A percentile compares a stretch with the other conserved stretches of the same genome.
These are phyloP conservation scores for Penicillium egyptiacum DNA, from an alignment of 495 filamentous ascomycete species.

Conservation along the genomic window DNA sequence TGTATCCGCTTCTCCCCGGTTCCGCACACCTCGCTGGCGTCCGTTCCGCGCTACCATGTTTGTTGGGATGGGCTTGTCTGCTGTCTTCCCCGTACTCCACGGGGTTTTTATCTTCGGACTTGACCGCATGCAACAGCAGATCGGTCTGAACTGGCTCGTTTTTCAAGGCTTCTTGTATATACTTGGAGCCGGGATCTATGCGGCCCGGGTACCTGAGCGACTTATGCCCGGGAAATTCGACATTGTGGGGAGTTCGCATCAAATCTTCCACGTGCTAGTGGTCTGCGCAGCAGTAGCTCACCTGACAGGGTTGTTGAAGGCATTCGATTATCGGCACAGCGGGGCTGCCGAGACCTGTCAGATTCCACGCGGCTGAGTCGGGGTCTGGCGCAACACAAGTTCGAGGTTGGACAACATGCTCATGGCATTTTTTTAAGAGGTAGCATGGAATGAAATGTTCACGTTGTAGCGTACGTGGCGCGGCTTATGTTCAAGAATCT, in stretches of 20 bases:
- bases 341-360: conserved; percentile 43
- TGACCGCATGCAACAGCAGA: conserved; percentile 59
- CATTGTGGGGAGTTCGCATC: conserved; percentile 61
- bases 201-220: conserved; percentile 56
- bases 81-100: conserved; percentile 76
- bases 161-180: conserved; percentile 83
- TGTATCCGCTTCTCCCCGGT: conserved; percentile 74
- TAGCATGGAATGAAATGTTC: conserved; percentile 30
- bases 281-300: conserved; percentile 60
- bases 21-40: conserved; percentile 78
- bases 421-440: conserved; percentile 23
- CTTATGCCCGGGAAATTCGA: conserved; percentile 56
- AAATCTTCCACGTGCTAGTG: conserved; percentile 65
- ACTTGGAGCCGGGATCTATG: conserved; percentile 80
- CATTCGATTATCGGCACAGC: conserved; percentile 57
- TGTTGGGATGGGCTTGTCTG: conserved; percentile 81
- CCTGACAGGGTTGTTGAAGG: conserved; percentile 55
- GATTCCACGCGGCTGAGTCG: conserved; percentile 31
- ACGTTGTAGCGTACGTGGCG: conserved; percentile 19
- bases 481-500: conserved; percentile 7
- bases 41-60: conserved; percentile 92
- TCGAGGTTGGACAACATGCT: conserved; percentile 31
- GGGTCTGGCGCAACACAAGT: conserved; percentile 10
- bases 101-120: conserved; percentile 63
- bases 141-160: conserved; percentile 82